A percentile compares a stretch with the other conserved stretches of the same genome.
phyloP scores from a whole-genome alignment of 352 stramenopile genomes.

The Pythium myriotylum region DNA sequence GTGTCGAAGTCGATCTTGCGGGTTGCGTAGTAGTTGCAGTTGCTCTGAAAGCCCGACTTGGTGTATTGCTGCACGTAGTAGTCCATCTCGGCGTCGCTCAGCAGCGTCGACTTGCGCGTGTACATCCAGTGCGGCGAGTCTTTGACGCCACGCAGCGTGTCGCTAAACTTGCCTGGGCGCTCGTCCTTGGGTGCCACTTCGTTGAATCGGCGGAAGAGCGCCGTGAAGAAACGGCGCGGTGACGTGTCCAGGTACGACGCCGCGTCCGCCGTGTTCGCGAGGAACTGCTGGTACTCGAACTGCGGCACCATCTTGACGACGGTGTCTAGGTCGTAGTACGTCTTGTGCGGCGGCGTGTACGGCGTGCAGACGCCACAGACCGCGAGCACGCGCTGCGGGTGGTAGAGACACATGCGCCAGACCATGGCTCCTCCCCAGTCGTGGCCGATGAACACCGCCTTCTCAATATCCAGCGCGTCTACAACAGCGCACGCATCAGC shows the following conservation, averaged over 20 bases:
- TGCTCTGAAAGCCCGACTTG: conserved; percentile 55
- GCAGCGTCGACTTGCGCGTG: conserved; percentile 41
- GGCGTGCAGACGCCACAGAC: conserved; percentile 70
- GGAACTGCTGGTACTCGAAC: conserved; percentile 71
- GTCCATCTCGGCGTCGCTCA: conserved; percentile 56
- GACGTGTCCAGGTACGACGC: conserved; percentile 42
- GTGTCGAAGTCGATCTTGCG: conserved; percentile 64
- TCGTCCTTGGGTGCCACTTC: conserved; percentile 31
- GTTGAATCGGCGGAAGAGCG: conserved; percentile 49
- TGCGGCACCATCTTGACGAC: conserved; percentile 49
- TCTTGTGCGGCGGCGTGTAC: conserved; percentile 49
- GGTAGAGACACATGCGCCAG: conserved; percentile 73
- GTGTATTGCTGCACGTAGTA: conserved; percentile 67
- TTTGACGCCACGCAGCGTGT: conserved; percentile 36
- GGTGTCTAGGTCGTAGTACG: conserved; percentile 43
- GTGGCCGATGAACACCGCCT: conserved; percentile 73
- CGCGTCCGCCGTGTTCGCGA: conserved; percentile 44
- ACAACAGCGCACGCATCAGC: not conserved
- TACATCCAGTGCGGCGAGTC: conserved; percentile 39
- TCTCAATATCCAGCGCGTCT: conserved; percentile 68
- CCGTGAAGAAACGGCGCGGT: conserved; percentile 52
- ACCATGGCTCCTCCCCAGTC: conserved; percentile 71
- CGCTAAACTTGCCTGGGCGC: conserved; percentile 22
- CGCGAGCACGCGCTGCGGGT: conserved; percentile 57
- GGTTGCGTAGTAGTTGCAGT: conserved; percentile 59